A percentile compares a stretch with the other conserved stretches of the same genome.
phyloP scores from a whole-genome alignment of 352 stramenopile species.

The Phytophthora syringae region DNA sequence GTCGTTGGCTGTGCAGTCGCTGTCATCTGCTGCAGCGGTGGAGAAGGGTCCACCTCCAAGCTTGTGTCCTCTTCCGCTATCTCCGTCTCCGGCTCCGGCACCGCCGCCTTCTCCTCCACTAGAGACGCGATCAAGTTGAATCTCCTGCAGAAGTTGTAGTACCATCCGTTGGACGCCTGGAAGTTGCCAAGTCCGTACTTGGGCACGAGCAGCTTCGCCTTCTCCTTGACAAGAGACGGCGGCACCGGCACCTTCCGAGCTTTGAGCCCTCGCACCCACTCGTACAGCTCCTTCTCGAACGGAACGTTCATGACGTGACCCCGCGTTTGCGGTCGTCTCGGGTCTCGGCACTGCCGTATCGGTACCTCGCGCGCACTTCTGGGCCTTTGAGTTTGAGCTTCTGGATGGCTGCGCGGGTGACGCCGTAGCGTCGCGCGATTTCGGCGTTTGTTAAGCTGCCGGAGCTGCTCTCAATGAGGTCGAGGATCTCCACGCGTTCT shows the following conservation, averaged over 20 bases:
- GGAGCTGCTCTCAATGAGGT: constrained; percentile 45
- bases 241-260: constrained; percentile 50
- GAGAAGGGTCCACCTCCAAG: constrained; percentile 11
- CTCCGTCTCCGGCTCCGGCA: neutral
- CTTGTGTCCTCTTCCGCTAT: constrained; percentile 10
- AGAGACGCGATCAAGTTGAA: constrained; percentile 45
- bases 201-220: constrained; percentile 53
- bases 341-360: constrained; percentile 43
- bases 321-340: constrained; percentile 50
- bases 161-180: constrained; percentile 59
- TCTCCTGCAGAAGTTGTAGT: constrained; percentile 59
- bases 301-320: constrained; percentile 42
- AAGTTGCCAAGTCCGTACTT: constrained; percentile 52
- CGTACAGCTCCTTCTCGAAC: constrained; percentile 53
- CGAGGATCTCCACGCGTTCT: constrained; percentile 57
- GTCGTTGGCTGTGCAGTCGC: constrained; percentile 11
- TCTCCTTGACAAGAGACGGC: constrained; percentile 59
- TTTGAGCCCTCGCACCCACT: constrained; percentile 55
- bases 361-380: constrained; percentile 47
- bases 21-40: constrained; percentile 31
- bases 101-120: constrained; percentile 33
- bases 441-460: constrained; percentile 52
- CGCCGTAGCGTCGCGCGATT: constrained; percentile 49
- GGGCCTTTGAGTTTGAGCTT: constrained; percentile 52
- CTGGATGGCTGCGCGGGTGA: constrained; percentile 52